Evolutionary conservation across 1,139 yeast species (phyloP), one percentile per base, ranked within the genome.

Genomic region (Yarrowia galli): DNA sequence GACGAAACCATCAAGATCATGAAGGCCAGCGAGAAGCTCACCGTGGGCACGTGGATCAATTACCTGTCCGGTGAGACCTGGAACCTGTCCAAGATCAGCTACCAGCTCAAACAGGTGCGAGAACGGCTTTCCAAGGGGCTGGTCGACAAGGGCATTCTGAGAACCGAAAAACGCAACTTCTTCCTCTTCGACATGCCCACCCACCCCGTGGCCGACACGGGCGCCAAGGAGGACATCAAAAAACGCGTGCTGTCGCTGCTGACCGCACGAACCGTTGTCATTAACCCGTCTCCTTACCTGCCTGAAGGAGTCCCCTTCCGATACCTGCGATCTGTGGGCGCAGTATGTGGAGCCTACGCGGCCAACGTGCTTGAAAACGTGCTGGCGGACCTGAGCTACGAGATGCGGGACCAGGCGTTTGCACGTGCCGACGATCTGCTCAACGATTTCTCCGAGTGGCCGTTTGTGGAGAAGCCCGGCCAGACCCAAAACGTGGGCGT

Each of bases 101-200:
- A 93, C 79, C 99, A 95, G 79, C 85, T 95, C 77, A 95, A 95
- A 77, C 99, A 95, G 79, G 99, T 96, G 6, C 87, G 99, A 75
- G 99, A 95, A 79, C 85, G 99, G 74, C 84, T 95, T 72, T 97
- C 98, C 68, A 95, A 95, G 79, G 99, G 99, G 0, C 83, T 95
- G 69, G 99, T 96, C 40, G 99, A 95, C 78, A 95, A 95, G 80
- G 99, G 99, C n/a, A 89, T 95, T 66, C 84, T 96, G 75, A 87
- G 97, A 79, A 96, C 99, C 2, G 99, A 95, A 78, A 87, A 97
- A 77, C 92, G 93, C 76, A 96, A 92, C 80, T 95, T 95, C 78
- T 87, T 96, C 75, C 82, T 95, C 69, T 95, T 95, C 74, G 99
- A 95, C 79, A 95, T 95, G 98, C 97, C 99, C 28, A 96, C 99